Conservation (phyloP, 2,329 filamentous ascomycete species). For the Colletotrichum plurivorum region DNA sequence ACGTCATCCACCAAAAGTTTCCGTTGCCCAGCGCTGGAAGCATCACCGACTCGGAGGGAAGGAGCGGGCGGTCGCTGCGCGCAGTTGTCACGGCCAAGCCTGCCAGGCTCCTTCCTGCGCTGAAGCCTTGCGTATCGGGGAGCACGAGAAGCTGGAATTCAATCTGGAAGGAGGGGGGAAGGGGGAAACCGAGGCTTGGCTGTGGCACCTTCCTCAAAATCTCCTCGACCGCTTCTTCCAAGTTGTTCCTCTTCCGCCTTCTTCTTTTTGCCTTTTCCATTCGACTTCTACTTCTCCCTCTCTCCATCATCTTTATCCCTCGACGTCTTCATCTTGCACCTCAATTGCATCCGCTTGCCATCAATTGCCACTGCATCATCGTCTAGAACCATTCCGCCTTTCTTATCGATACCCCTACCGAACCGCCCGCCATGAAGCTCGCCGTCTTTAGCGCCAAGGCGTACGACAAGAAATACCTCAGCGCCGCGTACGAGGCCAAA, state of each 20-base stretch:
- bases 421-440: slow-evolving; percentile 63
- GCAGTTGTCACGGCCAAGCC: not conserved
- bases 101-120: no score
- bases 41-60: not conserved
- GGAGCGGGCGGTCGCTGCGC: not conserved
- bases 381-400: not conserved
- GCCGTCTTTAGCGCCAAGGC: slow-evolving; percentile 76
- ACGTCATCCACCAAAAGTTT: slow-evolving; percentile 29
- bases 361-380: not conserved
- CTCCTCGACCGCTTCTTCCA: not conserved
- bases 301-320: not conserved
- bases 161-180: not conserved
- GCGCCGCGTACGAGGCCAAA: slow-evolving; percentile 49
- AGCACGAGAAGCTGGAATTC: not conserved
- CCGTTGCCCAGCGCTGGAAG: not conserved
- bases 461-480: slow-evolving; percentile 72
- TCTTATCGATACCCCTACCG: not conserved
- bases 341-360: not conserved
- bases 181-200: slow-evolving; percentile 7
- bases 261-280: not conserved
- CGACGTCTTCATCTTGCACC: not conserved
- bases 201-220: not conserved
- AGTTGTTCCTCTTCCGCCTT: no score
- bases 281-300: no score
- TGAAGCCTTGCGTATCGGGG: not conserved